Percentiles rank a stretch among this genome's conserved stretches.
These are phyloP conservation scores for Lactifluus hygrophoroides DNA, from an alignment of 768 basidiomycete species.

Conservation along the genomic window DNA sequence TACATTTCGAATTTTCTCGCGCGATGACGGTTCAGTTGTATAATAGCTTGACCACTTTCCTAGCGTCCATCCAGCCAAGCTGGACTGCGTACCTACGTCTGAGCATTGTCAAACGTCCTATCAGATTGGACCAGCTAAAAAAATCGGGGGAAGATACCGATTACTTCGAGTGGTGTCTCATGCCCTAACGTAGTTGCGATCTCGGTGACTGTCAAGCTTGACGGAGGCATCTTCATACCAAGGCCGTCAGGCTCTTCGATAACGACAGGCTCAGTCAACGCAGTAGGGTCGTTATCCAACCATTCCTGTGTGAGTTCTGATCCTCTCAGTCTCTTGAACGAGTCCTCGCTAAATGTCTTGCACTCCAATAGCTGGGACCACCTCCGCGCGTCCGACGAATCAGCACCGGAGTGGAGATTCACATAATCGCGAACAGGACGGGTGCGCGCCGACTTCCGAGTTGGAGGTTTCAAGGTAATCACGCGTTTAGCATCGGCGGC, in stretches of 20 bases:
- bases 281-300: slow-evolving; percentile 61
- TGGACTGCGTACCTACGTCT: slow-evolving; percentile 89
- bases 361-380: slow-evolving; percentile 65
- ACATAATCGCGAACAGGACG: slow-evolving; percentile 71
- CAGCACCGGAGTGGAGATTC: slow-evolving; percentile 56
- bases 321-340: slow-evolving; percentile 62
- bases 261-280: slow-evolving; percentile 77
- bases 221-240: slow-evolving; percentile 83
- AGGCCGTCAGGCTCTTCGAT: slow-evolving; percentile 71
- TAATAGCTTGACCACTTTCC: slow-evolving; percentile 89
- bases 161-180: slow-evolving; percentile 79
- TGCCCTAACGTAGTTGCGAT: slow-evolving; percentile 75
- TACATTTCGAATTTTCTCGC: slow-evolving; percentile 89
- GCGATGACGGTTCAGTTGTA: slow-evolving; percentile 50
- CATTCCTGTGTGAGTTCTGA: slow-evolving; percentile 61
- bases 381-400: slow-evolving; percentile 49
- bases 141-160: slow-evolving; percentile 45
- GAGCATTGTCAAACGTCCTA: slow-evolving; percentile 3
- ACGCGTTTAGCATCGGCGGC: slow-evolving; percentile 48
- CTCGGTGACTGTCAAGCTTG: slow-evolving; percentile 65
- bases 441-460: slow-evolving; percentile 76
- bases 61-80: slow-evolving; percentile 80
- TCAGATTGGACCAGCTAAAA: background rate
- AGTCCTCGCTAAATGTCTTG: slow-evolving; percentile 52
- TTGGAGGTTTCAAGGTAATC: slow-evolving; percentile 68